Evolutionary conservation across 352 stramenopile species (phyloP), one percentile per base, ranked within the genome.

Genomic region (Thalassiosira hispida): DNA sequence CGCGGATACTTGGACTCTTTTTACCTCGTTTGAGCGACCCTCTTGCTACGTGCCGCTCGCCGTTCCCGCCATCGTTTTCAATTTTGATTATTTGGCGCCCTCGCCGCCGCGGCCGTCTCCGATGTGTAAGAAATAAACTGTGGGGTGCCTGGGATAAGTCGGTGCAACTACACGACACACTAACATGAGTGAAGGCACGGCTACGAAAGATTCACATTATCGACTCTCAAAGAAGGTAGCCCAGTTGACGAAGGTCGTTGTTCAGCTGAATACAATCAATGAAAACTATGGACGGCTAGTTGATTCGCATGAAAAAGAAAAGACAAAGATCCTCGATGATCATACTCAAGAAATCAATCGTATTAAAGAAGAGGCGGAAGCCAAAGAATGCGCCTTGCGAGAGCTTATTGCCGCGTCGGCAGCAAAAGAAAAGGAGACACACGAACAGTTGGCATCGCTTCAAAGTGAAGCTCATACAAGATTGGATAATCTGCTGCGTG

Each of bases 161-260:
- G 31, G 31, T 38, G 8, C 31, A 38, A 38, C 31, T 38, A 38
- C 31, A 3, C 31, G 31, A 38, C 8, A 8, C 31, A 8, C 18
- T 2, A 29, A 29, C 6, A 72, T 72, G 63, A 74, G 12, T 23
- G 18, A 65, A 47, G 25, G 40, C 25, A 40, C 60, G 6, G 29
- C 62, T 35, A 59, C 61, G 6, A 64, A 53, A 23, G 52, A 81
- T 52, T 60, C 69, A 0, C 49, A 78, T 8, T 71, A 67, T 59
- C 73, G 61, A 11, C 35, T 81, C 4, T 76, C 55, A 53, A 75
- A 81, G 49, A 81, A 81, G 31, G 73, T 81, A 20, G 73, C 73
- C 4, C 73, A 75, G 42, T 56, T 81, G 31, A 81, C 66, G 20
- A 81, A 74, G 46, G 73, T 81, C 5, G 35, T 81, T 35, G 64